Evolutionary conservation across 2,329 filamentous ascomycete genomes (phyloP).

Genomic region (Verticillium nubilum): DNA sequence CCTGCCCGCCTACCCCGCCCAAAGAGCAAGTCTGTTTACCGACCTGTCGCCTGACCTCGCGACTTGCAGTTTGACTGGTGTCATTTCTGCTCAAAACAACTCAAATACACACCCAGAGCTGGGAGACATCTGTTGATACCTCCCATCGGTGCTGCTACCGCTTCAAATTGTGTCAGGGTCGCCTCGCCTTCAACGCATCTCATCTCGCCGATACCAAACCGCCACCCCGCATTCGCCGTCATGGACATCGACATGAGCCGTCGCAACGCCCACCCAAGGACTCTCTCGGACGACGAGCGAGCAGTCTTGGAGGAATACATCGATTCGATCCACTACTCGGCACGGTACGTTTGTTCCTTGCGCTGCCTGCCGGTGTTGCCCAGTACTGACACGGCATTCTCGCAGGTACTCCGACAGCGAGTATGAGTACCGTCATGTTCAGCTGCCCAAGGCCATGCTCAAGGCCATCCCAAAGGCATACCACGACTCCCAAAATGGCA

Average conservation of each 20-base stretch:
- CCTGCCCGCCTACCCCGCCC: constrained; percentile 3
- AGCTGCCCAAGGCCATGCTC: constrained; percentile 96
- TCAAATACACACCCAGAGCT: constrained; percentile 4
- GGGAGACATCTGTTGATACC: constrained; percentile 7
- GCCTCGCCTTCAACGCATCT: neutral
- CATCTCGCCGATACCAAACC: neutral
- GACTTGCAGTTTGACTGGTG: neutral
- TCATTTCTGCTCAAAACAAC: constrained; percentile 1
- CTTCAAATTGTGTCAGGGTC: neutral
- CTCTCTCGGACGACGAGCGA: constrained; percentile 75
- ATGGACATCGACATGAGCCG: constrained; percentile 71
- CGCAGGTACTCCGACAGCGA: constrained; percentile 84
- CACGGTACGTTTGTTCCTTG: constrained; percentile 54
- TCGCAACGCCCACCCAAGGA: constrained; percentile 80
- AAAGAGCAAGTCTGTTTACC: neutral
- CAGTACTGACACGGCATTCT: constrained; percentile 4
- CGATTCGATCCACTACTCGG: constrained; percentile 92
- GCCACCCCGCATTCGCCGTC: neutral
- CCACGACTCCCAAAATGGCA: constrained; percentile 83
- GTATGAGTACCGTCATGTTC: constrained; percentile 96
- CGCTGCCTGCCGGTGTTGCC: neutral
- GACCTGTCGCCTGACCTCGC: constrained; percentile 8
- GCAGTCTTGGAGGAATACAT: constrained; percentile 84
- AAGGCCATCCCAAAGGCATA: constrained; percentile 95
- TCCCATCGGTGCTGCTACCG: neutral